phyloP scores from a whole-genome alignment of 352 stramenopile species.

The Pythium plurisporium region DNA sequence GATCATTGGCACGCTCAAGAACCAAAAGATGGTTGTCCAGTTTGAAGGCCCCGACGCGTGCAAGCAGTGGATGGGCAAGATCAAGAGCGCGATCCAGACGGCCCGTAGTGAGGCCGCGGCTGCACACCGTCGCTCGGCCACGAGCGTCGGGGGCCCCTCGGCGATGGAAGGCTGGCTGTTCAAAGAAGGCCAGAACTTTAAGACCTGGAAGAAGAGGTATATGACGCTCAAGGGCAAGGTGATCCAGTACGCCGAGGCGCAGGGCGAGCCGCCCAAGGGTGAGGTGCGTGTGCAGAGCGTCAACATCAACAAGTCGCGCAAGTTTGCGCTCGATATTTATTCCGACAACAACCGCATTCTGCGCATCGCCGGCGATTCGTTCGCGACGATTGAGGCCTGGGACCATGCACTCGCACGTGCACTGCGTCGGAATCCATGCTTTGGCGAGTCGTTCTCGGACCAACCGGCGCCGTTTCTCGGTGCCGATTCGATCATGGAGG shows the following conservation, averaged over 20 bases:
- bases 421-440: constrained; percentile 52
- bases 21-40: constrained; percentile 66
- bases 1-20: constrained; percentile 62
- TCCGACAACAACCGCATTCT: constrained; percentile 82
- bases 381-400: constrained; percentile 74
- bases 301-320: constrained; percentile 56
- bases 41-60: constrained; percentile 45
- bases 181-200: constrained; percentile 86
- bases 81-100: constrained; percentile 35
- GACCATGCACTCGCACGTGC: constrained; percentile 49
- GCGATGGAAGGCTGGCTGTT: constrained; percentile 69
- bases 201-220: constrained; percentile 83
- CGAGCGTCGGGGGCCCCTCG: no score
- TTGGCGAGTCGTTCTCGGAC: constrained; percentile 55
- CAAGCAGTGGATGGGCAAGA: constrained; percentile 53
- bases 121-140: background rate
- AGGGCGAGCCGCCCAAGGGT: constrained; percentile 50
- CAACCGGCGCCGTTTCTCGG: constrained; percentile 60
- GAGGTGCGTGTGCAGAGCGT: constrained; percentile 65
- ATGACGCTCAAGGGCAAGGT: constrained; percentile 57
- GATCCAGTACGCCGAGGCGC: constrained; percentile 65
- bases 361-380: constrained; percentile 54
- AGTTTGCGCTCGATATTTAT: constrained; percentile 76
- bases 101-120: constrained; percentile 5
- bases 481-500: constrained; percentile 42